These are phyloP conservation scores for Lagenaria siceraria DNA, from an alignment of 306 rosid species.

Conservation along the genomic window DNA sequence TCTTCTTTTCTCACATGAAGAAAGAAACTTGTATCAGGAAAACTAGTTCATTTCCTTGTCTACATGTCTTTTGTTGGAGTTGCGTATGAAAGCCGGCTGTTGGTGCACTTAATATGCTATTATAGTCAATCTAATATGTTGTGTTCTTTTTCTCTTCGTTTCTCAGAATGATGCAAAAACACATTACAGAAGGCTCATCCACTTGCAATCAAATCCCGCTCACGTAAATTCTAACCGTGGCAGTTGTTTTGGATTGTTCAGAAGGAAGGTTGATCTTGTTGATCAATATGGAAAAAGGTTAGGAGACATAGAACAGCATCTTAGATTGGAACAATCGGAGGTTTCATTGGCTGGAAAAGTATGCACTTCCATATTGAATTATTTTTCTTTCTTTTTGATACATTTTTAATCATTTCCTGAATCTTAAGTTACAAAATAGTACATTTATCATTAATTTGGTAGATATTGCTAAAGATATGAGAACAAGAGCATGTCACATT, in stretches of 20 bases:
- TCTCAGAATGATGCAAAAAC: constrained; percentile 47
- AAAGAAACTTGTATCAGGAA: constrained; percentile 1
- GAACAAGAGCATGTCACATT: not conserved
- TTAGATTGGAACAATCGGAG: constrained; percentile 59
- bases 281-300: constrained; percentile 59
- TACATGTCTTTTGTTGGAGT: not conserved
- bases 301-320: constrained; percentile 58
- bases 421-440: not conserved
- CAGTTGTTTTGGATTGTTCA: constrained; percentile 40
- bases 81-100: constrained; percentile 12
- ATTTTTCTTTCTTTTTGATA: constrained; percentile 12
- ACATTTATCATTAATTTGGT: not conserved
- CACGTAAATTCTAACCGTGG: constrained; percentile 18
- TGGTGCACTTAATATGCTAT: not conserved
- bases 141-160: constrained; percentile 8
- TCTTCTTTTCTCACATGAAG: constrained; percentile 12
- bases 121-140: not conserved
- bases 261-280: constrained; percentile 32
- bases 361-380: constrained; percentile 21
- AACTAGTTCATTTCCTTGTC: not conserved
- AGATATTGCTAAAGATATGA: not conserved
- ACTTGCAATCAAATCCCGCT: constrained; percentile 35
- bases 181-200: constrained; percentile 30
- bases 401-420: not conserved
- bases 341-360: constrained; percentile 59